These are phyloP conservation scores for Saprolegnia diclina DNA, from an alignment of 352 stramenopile species.

Conservation along the genomic window DNA sequence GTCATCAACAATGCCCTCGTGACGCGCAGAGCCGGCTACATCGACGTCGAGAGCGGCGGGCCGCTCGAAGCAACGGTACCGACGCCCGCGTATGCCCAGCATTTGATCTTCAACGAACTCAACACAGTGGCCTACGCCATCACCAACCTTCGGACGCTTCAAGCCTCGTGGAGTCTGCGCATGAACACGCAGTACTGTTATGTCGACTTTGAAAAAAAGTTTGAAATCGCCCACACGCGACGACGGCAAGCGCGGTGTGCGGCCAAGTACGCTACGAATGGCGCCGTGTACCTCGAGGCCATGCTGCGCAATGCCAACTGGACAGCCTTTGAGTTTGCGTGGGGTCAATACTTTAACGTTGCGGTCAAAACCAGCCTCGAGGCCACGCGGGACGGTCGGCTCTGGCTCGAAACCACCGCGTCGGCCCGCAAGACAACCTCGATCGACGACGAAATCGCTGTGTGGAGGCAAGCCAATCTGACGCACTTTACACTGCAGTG, in stretches of 20 bases:
- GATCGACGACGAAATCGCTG: background rate
- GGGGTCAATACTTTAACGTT: background rate
- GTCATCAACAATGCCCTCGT: background rate
- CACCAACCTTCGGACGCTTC: background rate
- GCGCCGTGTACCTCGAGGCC: slow-evolving; percentile 6
- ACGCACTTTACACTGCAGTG: slow-evolving; percentile 1
- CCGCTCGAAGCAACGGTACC: background rate
- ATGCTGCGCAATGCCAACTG: slow-evolving; percentile 2
- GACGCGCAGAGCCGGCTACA: background rate
- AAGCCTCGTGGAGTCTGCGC: background rate
- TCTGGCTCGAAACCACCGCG: background rate
- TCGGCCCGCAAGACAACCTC: background rate
- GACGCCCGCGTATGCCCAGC: background rate
- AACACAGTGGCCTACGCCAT: slow-evolving; percentile 1
- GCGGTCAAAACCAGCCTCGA: background rate
- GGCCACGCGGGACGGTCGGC: background rate
- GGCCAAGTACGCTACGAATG: background rate
- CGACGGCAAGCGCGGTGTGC: background rate
- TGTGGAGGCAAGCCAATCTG: background rate
- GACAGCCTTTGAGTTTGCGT: background rate
- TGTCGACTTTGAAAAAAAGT: background rate
- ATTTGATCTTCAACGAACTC: slow-evolving; percentile 9
- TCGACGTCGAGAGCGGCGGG: background rate
- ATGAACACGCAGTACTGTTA: slow-evolving; percentile 9
- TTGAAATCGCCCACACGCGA: background rate